These are phyloP conservation scores for Pseudozyma flocculosa DNA, from an alignment of 1,284 basidiomycete species.

Conservation along the genomic window DNA sequence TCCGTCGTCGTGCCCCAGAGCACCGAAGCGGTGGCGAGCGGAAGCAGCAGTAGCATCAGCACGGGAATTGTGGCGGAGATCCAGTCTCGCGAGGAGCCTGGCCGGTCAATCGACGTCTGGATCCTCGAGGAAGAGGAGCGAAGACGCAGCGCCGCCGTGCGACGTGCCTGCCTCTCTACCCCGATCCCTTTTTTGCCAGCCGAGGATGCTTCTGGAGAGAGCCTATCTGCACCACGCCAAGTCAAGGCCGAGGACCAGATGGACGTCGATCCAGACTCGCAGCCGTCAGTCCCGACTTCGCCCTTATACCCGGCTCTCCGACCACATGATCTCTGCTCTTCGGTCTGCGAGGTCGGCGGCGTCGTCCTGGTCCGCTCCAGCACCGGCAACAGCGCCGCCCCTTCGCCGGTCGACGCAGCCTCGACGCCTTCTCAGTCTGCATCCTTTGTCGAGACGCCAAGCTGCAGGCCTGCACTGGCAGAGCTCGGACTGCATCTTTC, in stretches of 20 bases:
- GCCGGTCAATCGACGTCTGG: slow-evolving; percentile 24
- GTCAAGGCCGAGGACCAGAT: too few species aligned
- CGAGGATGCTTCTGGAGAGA: not conserved
- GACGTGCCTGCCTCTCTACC: slow-evolving; percentile 2
- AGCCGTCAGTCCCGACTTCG: not conserved
- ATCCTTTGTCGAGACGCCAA: slow-evolving; percentile 66
- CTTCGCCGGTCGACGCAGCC: too few species aligned
- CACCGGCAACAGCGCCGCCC: not conserved
- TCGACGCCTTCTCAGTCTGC: slow-evolving; percentile 2
- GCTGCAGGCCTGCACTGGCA: slow-evolving; percentile 67
- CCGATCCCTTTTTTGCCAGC: slow-evolving; percentile 9
- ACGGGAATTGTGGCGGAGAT: too few species aligned
- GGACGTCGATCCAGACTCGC: not conserved
- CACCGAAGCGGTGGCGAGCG: not conserved
- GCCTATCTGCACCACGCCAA: too few species aligned
- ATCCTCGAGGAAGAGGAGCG: slow-evolving; percentile 30
- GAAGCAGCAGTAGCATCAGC: too few species aligned
- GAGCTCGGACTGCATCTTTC: slow-evolving; percentile 70
- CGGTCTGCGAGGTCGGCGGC: slow-evolving; percentile 34
- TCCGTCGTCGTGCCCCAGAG: not conserved
- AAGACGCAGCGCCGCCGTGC: slow-evolving; percentile 4
- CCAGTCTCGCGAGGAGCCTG: too few species aligned
- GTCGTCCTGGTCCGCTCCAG: slow-evolving; percentile 29
- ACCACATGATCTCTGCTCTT: slow-evolving; percentile 6
- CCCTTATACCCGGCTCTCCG: slow-evolving; percentile 1